Evolutionary conservation across 306 rosid genomes (phyloP).

Genomic region (Cicer arietinum): DNA sequence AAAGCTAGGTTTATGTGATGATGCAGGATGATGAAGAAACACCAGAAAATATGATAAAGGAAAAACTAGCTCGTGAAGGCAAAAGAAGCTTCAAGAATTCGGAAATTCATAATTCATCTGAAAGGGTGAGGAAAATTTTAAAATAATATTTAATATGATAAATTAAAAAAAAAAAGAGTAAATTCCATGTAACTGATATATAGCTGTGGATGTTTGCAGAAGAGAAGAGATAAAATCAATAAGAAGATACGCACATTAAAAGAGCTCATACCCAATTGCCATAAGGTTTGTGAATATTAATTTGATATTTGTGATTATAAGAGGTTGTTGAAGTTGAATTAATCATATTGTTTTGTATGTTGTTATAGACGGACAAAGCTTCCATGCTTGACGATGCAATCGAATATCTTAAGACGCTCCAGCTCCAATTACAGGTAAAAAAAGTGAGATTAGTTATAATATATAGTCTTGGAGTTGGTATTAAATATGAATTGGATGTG

Average conservation of each 20-base stretch:
- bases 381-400: slow-evolving; percentile 70
- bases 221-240: slow-evolving; percentile 55
- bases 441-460: background rate
- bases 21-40: slow-evolving; percentile 56
- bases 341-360: background rate
- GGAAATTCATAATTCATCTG: slow-evolving; percentile 48
- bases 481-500: too few species aligned
- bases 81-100: slow-evolving; percentile 46
- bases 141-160: background rate
- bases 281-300: slow-evolving; percentile 47
- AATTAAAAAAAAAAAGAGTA: background rate
- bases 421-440: slow-evolving; percentile 63
- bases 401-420: slow-evolving; percentile 58
- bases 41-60: slow-evolving; percentile 24
- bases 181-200: background rate
- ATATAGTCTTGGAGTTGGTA: too few species aligned
- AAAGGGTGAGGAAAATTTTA: slow-evolving; percentile 50
- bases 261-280: slow-evolving; percentile 65
- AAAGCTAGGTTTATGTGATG: slow-evolving; percentile 34
- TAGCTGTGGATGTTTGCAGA: slow-evolving; percentile 52
- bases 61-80: slow-evolving; percentile 33
- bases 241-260: slow-evolving; percentile 56
- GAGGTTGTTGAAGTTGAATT: background rate
- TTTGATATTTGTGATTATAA: background rate
- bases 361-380: slow-evolving; percentile 54